Evolutionary conservation across 768 basidiomycete species (phyloP), one percentile per base, ranked within the genome.

Genomic region (Panaeolus papilionaceus): DNA sequence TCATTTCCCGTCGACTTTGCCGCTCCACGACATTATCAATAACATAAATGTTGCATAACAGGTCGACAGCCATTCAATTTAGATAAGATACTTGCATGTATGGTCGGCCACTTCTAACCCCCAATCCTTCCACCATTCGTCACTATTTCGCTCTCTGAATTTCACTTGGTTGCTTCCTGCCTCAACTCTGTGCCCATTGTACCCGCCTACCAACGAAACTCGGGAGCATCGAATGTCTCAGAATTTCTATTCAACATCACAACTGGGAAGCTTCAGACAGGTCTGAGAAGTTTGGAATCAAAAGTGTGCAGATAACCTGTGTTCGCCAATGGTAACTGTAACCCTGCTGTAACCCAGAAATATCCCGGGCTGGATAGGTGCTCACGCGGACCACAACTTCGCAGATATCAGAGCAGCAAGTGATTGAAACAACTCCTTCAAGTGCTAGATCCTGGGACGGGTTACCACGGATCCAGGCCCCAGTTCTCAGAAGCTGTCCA

Each of bases 291-390:
- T n/a, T 33, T 16, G 33, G 12, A 11, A 58, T 58, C 54, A 58
- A 28, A 51, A 58, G 54, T 14, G 9, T 14, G 14, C 28, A 14
- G 26, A 16, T 14, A n/a, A 58, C 54, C 54, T 58, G 28, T 33
- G 54, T 51, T 12, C n/a, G 33, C 26, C 26, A 16, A 58, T 58
- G n/a, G 54, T 58, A 58, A 58, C 54, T 58, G 54, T 58, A 58
- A 58, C 54, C 54, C 54, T 33, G 54, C 54, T 58, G 54, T 58
- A 58, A 58, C 54, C 54, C 54, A 33, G 54, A 58, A 58, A 16
- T 16, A 37, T 58, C 37, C 28, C 33, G 54, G 54, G 3, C 45
- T 18, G 45, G n/a, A 8, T 20, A 23, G 16, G 45, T 47, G 16
- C 28, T 58, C 54, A 58, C 33, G 54, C 54, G 54, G 54, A 12